These are phyloP conservation scores for Mycena rosella DNA, from an alignment of 768 basidiomycete genomes.

Conservation along the genomic window DNA sequence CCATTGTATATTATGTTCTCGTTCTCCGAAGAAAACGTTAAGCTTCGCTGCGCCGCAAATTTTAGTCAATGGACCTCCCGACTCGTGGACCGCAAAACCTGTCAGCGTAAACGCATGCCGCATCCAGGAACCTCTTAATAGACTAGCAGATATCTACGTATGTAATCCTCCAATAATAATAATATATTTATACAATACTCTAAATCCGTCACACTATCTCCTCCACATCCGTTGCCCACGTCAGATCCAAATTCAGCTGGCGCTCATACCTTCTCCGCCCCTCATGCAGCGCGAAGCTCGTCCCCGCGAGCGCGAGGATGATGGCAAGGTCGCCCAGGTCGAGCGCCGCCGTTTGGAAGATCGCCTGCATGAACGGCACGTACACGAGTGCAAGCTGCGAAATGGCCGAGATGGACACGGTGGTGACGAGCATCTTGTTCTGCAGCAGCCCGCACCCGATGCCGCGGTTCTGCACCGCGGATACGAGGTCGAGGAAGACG, in stretches of 20 bases:
- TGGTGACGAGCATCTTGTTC: slow-evolving; percentile 92
- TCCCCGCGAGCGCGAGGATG: slow-evolving; percentile 74
- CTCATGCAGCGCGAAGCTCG: slow-evolving; percentile 82
- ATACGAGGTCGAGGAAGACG: slow-evolving; percentile 96
- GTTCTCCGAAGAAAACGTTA: neutral
- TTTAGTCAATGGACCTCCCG: too few relatives aligned
- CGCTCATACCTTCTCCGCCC: slow-evolving; percentile 84
- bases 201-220: slow-evolving; percentile 64
- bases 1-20: neutral
- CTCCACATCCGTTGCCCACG: slow-evolving; percentile 64
- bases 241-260: slow-evolving; percentile 64
- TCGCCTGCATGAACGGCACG: slow-evolving; percentile 88
- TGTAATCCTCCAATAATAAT: neutral
- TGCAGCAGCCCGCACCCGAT: slow-evolving; percentile 85
- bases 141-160: too few relatives aligned
- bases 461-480: slow-evolving; percentile 94
- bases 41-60: too few relatives aligned
- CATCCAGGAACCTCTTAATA: too few relatives aligned
- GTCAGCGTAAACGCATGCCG: too few relatives aligned
- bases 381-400: slow-evolving; percentile 91
- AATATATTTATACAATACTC: neutral
- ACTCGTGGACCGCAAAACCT: too few relatives aligned
- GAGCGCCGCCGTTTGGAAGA: slow-evolving; percentile 95
- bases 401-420: slow-evolving; percentile 88
- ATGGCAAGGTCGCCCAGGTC: slow-evolving; percentile 74